Evolutionary conservation across 1,284 basidiomycete species (phyloP), one percentile per base, ranked within the genome.

Genomic region (Cutaneotrichosporon spelunceum): DNA sequence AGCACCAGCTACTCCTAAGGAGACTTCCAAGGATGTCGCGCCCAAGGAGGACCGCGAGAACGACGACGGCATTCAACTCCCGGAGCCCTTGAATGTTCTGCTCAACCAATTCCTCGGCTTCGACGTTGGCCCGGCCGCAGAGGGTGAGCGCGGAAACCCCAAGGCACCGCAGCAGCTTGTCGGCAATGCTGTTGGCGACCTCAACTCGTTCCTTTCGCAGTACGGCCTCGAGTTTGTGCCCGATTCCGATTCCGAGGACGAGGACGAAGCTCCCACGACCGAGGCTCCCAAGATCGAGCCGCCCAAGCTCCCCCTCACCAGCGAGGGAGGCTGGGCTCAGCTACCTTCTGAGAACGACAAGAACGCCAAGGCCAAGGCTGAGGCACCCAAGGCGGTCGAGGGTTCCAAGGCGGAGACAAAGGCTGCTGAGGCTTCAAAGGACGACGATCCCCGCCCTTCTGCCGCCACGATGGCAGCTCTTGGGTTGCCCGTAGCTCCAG

Each of bases 221-320:
- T 78, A 75, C 63, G 74, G 76, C 29, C 68, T 78, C 39, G 71
- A 73, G 59, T 78, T 77, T 56, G 69, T 73, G 39, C 71, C 74
- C 49, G 67, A 66, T 57, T 57, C 67, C 23, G 67, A 63, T 16
- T 49, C 23, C 30, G 64, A 66, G 56, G 45, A 33, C 21, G 11
- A 21, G 19, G 48, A 10, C 13, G 47, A 53, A 39, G 39, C 33
- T 14, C 58, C 29, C 49, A 53, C 29, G 39, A 24, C 27, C 26
- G 27, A 30, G 24, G 27, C 13, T 24, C 9, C 26, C 16, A 33
- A 42, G 39, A 23, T 21, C 36, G 19, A 45, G 16, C 42, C 19
- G 30, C 39, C 11, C 50, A 53, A 14, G 39, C 39, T 45, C 34
- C 23, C 34, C 29, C 27, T 55, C n/a, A 24, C 11, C 29, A 53